A percentile compares a stretch with the other conserved stretches of the same genome.
These are phyloP conservation scores for Hypoxylon sp. DNA, from an alignment of 2,329 filamentous ascomycete genomes.

Conservation along the genomic window DNA sequence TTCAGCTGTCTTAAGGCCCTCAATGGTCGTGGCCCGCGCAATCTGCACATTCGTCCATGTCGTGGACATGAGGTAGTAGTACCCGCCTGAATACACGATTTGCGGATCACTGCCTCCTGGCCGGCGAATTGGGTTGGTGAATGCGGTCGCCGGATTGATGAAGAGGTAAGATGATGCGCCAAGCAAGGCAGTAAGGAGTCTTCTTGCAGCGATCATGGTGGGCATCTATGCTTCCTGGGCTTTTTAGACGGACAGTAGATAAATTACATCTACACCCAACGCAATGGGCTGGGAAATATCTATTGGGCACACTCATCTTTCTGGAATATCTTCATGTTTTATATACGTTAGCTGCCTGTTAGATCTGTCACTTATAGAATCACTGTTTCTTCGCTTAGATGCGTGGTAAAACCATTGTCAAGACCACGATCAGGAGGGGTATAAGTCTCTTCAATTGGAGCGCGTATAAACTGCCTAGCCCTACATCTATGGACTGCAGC, in stretches of 20 bases:
- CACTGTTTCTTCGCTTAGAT: background rate
- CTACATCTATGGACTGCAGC: slow-evolving; percentile 3
- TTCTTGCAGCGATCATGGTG: slow-evolving; percentile 29
- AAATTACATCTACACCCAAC: background rate
- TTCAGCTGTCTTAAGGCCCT: slow-evolving; percentile 67
- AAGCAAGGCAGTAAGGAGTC: slow-evolving; percentile 35
- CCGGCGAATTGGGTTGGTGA: slow-evolving; percentile 67
- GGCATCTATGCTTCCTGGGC: background rate
- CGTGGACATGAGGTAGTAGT: slow-evolving; percentile 71
- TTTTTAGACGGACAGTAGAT: background rate
- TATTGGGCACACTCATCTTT: background rate
- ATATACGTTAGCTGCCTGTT: slow-evolving; percentile 3
- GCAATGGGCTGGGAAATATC: background rate
- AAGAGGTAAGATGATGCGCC: slow-evolving; percentile 40
- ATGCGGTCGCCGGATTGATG: slow-evolving; percentile 52
- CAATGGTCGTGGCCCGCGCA: slow-evolving; percentile 67
- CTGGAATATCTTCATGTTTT: background rate
- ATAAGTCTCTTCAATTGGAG: slow-evolving; percentile 22
- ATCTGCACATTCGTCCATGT: slow-evolving; percentile 70
- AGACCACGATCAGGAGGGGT: slow-evolving; percentile 12
- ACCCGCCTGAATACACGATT: slow-evolving; percentile 65
- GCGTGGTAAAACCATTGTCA: background rate
- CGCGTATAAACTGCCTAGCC: slow-evolving; percentile 17
- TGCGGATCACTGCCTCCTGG: slow-evolving; percentile 68
- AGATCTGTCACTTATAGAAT: background rate